These are phyloP conservation scores for Claviceps pusilla DNA, from an alignment of 2,329 filamentous ascomycete genomes.

Conservation along the genomic window DNA sequence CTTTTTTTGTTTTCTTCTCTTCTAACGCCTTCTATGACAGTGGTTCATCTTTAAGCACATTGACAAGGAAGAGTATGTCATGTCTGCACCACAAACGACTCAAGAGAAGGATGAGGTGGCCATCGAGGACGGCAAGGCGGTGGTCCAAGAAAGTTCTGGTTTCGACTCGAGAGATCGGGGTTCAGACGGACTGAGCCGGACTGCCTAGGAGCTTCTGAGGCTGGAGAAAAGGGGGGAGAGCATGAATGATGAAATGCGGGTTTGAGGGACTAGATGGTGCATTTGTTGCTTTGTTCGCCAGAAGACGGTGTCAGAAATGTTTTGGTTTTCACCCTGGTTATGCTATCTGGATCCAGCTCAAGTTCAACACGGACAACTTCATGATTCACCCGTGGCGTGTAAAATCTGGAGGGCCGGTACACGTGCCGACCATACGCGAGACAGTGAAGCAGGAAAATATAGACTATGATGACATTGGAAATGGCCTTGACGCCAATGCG, in stretches of 20 bases:
- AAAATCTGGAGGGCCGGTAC: slow-evolving; percentile 18
- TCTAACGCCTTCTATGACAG: not conserved
- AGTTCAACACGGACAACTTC: too few relatives aligned
- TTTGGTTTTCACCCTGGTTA: too few relatives aligned
- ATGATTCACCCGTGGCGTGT: too few relatives aligned
- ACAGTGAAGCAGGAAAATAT: slow-evolving; percentile 42
- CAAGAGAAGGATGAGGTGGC: slow-evolving; percentile 1
- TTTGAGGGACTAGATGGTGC: too few relatives aligned
- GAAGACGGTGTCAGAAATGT: too few relatives aligned
- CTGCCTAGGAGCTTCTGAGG: too few relatives aligned
- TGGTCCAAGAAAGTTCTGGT: not conserved
- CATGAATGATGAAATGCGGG: too few relatives aligned
- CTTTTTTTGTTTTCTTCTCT: not conserved
- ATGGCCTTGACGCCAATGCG: slow-evolving; percentile 49
- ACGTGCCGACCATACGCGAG: slow-evolving; percentile 33
- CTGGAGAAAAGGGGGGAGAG: too few relatives aligned
- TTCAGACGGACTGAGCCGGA: not conserved
- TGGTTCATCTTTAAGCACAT: slow-evolving; percentile 11
- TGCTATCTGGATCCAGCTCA: too few relatives aligned
- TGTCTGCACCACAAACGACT: slow-evolving; percentile 11
- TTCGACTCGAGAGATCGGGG: not conserved
- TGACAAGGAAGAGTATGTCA: slow-evolving; percentile 12
- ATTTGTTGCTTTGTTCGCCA: too few relatives aligned
- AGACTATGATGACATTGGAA: slow-evolving; percentile 49
- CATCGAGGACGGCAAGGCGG: slow-evolving; percentile 7